Conservation (phyloP, 345 rosid genomes). For the Combretum micranthum region DNA sequence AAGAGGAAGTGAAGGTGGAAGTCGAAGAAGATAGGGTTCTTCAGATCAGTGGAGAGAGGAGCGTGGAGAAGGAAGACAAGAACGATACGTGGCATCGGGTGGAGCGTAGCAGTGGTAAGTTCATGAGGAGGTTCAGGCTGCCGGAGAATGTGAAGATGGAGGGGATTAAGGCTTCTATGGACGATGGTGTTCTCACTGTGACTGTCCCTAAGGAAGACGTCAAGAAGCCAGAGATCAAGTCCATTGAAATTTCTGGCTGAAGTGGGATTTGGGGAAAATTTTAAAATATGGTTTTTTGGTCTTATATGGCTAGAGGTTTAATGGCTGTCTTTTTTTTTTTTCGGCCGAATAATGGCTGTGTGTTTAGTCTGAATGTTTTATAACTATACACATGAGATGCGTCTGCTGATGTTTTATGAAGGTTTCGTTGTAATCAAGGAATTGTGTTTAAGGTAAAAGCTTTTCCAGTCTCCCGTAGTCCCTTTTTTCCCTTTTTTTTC, state of each 20-base stretch:
- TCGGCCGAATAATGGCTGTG: no score
- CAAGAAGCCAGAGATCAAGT: constrained; percentile 18
- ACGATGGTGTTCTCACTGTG: constrained; percentile 31
- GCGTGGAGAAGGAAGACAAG: constrained; percentile 24
- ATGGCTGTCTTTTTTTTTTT: no score
- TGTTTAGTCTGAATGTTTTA: no score
- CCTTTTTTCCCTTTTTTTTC: no score
- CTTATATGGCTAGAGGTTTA: no score
- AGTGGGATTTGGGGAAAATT: no score
- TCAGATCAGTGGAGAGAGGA: constrained; percentile 31
- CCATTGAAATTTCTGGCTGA: constrained; percentile 21
- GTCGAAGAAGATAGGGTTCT: constrained; percentile 28
- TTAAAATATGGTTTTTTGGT: no score
- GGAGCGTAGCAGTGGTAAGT: constrained; percentile 25
- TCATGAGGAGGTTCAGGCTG: constrained; percentile 35
- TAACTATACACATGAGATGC: no score
- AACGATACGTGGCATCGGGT: constrained; percentile 30
- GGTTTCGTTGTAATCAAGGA: no score
- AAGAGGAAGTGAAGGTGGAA: constrained; percentile 34
- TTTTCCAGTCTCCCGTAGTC: no score
- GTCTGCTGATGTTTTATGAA: no score
- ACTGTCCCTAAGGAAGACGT: constrained; percentile 23
- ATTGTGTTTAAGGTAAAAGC: no score
- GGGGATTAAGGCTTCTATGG: constrained; percentile 30
- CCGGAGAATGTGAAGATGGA: constrained; percentile 32